Evolutionary conservation across 345 rosid genomes (phyloP).

Genomic region (Eucalyptus urophylla): DNA sequence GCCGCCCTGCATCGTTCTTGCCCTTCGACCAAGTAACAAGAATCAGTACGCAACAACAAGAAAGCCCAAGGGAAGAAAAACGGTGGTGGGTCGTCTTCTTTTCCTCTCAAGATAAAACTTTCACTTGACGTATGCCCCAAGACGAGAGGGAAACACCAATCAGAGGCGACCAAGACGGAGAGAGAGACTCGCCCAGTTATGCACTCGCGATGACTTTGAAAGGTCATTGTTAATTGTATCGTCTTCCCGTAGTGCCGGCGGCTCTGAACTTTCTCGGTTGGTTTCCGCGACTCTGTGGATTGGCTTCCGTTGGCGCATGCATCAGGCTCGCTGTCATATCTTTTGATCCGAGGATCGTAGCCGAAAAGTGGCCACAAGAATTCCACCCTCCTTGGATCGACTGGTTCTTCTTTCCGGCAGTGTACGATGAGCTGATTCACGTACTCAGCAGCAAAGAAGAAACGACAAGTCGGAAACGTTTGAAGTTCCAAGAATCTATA

Average conservation of each 20-base stretch:
- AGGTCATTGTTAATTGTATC: background rate
- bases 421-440: background rate
- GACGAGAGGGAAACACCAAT: background rate
- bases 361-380: background rate
- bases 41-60: background rate
- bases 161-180: background rate
- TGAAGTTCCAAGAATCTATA: too few species aligned
- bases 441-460: background rate
- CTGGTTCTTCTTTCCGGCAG: background rate
- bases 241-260: background rate
- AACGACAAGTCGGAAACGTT: too few species aligned
- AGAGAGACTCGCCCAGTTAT: background rate
- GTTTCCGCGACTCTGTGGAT: background rate
- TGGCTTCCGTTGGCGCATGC: background rate
- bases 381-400: background rate
- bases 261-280: background rate
- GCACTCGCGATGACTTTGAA: background rate
- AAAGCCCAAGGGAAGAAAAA: background rate
- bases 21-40: background rate
- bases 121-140: background rate
- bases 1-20: background rate
- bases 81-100: background rate
- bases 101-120: background rate
- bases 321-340: background rate
- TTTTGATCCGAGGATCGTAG: background rate